A percentile compares a stretch with the other conserved stretches of the same genome.
phyloP scores from a whole-genome alignment of 352 stramenopile species.

The Pythium phragmiticola region DNA sequence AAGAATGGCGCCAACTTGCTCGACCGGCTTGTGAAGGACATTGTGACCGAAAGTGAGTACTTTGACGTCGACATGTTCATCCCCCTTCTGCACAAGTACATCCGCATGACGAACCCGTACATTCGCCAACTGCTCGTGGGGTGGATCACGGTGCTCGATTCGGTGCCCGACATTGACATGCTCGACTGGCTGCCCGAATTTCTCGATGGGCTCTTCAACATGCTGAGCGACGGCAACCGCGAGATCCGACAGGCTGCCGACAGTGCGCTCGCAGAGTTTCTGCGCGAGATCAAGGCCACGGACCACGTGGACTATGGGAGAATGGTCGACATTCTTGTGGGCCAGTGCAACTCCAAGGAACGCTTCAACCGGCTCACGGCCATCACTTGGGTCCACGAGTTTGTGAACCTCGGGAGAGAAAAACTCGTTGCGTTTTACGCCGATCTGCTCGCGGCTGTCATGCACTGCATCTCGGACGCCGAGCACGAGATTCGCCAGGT shows the following conservation, averaged over 20 bases:
- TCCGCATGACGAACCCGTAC: conserved; percentile 98
- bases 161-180: conserved; percentile 99
- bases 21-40: conserved; percentile 96
- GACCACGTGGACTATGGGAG: conserved; percentile 97
- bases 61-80: conserved; percentile 99
- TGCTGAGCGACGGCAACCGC: conserved; percentile 98
- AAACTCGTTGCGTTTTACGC: conserved; percentile 95
- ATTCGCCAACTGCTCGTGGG: conserved; percentile 97
- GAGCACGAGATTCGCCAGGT: conserved; percentile 96
- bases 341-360: conserved; percentile 97
- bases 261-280: conserved; percentile 92
- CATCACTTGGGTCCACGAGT: conserved; percentile 98
- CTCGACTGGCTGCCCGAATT: conserved; percentile 98
- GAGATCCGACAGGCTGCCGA: conserved; percentile 97
- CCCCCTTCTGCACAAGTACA: conserved; percentile 99
- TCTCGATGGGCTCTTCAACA: conserved; percentile 99
- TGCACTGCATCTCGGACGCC: conserved; percentile 97
- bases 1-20: conserved; percentile 95
- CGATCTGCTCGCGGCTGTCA: conserved; percentile 94
- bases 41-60: conserved; percentile 97
- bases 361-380: conserved; percentile 96
- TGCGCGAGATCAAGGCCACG: conserved; percentile 96
- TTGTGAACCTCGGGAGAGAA: conserved; percentile 95
- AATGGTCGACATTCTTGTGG: conserved; percentile 97
- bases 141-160: conserved; percentile 99